Conservation (phyloP, 441 rosid species). For the Metrosideros polymorpha region DNA sequence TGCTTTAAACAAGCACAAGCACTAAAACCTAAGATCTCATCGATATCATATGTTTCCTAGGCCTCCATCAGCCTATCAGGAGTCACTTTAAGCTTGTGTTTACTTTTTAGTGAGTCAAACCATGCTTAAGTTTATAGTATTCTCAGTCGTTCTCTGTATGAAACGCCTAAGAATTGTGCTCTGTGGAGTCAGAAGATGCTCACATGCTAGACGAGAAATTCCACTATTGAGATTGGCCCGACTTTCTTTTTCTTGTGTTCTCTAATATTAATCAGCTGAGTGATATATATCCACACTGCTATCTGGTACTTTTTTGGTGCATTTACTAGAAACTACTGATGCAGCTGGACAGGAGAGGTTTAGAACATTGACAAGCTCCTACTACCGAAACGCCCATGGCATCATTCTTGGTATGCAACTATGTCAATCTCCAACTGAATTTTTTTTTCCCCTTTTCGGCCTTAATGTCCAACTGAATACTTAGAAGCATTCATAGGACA, state of each 20-base stretch:
- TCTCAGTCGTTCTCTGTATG: not conserved
- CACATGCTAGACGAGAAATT: not conserved
- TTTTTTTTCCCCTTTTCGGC: not conserved
- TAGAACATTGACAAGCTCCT: slow-evolving; percentile 93
- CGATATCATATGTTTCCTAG: not conserved
- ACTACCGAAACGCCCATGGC: slow-evolving; percentile 96
- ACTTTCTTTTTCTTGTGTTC: not conserved
- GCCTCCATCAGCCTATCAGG: not conserved
- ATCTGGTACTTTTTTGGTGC: not conserved
- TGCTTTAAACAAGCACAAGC: not conserved
- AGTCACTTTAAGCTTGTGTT: not conserved
- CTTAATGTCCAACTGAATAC: not conserved
- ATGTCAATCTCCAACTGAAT: not conserved
- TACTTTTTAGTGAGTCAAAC: not conserved
- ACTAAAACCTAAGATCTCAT: not conserved
- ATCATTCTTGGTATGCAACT: slow-evolving; percentile 25
- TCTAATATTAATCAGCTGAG: not conserved
- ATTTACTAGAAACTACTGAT: slow-evolving; percentile 15
- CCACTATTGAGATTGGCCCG: not conserved
- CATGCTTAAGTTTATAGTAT: not conserved
- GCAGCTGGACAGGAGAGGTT: slow-evolving; percentile 97
- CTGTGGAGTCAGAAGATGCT: not conserved
- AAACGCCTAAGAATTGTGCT: not conserved
- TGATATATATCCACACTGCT: not conserved
- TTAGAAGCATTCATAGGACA: not conserved